Conservation (phyloP, 2,329 filamentous ascomycete genomes). For the Fusarium caatingaense region DNA sequence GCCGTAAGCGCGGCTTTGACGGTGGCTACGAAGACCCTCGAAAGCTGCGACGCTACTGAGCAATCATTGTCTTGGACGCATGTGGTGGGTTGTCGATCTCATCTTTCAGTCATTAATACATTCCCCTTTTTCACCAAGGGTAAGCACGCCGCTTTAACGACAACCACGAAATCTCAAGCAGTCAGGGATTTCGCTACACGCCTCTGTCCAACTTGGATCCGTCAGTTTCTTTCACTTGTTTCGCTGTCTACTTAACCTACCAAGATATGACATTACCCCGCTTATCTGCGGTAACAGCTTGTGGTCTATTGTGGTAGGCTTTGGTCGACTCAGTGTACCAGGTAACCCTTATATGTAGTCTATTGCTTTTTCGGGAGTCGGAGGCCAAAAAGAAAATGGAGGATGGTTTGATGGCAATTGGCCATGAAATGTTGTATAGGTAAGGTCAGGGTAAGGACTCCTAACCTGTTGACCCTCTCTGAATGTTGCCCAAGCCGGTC, state of each 20-base stretch:
- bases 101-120: conserved; percentile 37
- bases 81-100: conserved; percentile 44
- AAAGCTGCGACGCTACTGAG: conserved; percentile 72
- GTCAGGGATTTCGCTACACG: conserved; percentile 1
- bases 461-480: conserved; percentile 51
- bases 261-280: conserved; percentile 8
- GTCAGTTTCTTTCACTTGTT: conserved; percentile 1
- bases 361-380: conserved; percentile 43
- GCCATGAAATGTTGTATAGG: conserved; percentile 50
- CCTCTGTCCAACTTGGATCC: not conserved
- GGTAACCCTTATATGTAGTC: conserved; percentile 48
- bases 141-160: conserved; percentile 32
- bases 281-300: not conserved
- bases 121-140: conserved; percentile 39
- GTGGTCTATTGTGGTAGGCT: conserved; percentile 13
- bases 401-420: conserved; percentile 26
- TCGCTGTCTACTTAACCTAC: conserved; percentile 15
- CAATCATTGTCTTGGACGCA: conserved; percentile 11
- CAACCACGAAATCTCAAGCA: conserved; percentile 14
- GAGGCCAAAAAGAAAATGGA: conserved; percentile 22
- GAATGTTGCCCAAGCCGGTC: conserved; percentile 33
- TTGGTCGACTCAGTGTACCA: conserved; percentile 35
- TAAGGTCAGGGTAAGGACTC: conserved; percentile 67
- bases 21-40: conserved; percentile 82
- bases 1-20: conserved; percentile 78